Base-by-base conservation (phyloP, 2,329 filamentous ascomycete genomes). In the Magnaporthales sp. region DNA sequence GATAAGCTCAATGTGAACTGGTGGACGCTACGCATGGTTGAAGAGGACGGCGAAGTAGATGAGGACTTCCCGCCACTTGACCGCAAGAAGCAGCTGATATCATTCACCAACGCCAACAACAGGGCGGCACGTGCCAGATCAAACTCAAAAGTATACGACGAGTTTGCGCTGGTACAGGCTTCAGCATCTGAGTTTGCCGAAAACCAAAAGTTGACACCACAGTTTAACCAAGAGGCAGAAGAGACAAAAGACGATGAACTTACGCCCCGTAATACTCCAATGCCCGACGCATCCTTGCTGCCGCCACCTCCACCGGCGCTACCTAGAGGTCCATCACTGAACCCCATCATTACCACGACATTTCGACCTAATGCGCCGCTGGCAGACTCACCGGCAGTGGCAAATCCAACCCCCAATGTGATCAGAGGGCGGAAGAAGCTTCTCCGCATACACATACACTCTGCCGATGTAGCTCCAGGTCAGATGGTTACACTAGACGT, bases 41-140 rank as follows among this genome's bases (percentile, higher is more conserved):
- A 95, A 68, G 88, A 95, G 73, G 91, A 91, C 67, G 92, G 90
- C 63, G 91, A 95, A 73, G 88, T 94, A 1, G 91, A 96, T 71
- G 90, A 92, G 70, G 92, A 95, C 73, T 95, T 95, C 70, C 91
- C 91, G 32, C 88, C 91, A 0, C 81, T 95, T 56, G 89, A 91
- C 67, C 84, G 91, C 46, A 91, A 86, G 26, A 90, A 90, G 72
- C 84, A 88, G 2, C 82, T 95, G n/a, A 86, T 85, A 6, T 88
- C 91, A 24, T 95, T 94, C 72, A 92, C 91, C 51, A 92, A 91
- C 7, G 91, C 90, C 68, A 93, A 94, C 74, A 93, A 92, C 73
- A 83, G 87, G 66, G 89, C 82, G 9, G 80, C 82, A 68, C 83
- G 91, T 65, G 86, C 82, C 68, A 83, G 91, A 66, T 86, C 89